phyloP scores from a whole-genome alignment of 2,329 filamentous ascomycete species.

The Penicillium sp. region DNA sequence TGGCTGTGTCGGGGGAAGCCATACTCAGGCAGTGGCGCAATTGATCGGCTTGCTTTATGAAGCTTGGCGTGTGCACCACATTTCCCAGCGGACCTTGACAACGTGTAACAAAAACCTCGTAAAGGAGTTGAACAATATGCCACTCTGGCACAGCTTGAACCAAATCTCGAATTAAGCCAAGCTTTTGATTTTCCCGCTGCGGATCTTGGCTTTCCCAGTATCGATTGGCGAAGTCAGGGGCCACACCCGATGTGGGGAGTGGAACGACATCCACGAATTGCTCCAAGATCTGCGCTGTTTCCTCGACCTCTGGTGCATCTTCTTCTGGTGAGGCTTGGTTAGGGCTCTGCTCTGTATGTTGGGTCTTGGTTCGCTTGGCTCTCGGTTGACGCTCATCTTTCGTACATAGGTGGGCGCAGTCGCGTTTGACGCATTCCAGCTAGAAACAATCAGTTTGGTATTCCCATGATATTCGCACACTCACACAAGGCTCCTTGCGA shows the following conservation, averaged over 20 bases:
- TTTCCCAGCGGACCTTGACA: conserved; percentile 13
- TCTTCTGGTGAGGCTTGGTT: not conserved
- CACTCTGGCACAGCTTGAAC: conserved; percentile 1
- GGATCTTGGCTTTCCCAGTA: not conserved
- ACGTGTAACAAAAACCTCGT: conserved; percentile 9
- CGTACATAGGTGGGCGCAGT: not conserved
- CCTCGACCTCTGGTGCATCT: not conserved
- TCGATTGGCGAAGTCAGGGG: not conserved
- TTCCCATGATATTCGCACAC: not conserved
- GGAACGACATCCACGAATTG: not conserved
- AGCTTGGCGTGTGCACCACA: conserved; percentile 8
- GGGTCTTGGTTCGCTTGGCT: not conserved
- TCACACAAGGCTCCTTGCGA: not conserved
- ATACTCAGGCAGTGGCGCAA: not conserved
- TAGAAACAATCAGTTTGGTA: not conserved
- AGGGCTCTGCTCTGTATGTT: not conserved
- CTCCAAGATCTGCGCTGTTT: not conserved
- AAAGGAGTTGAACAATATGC: conserved; percentile 3
- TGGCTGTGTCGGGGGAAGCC: not conserved
- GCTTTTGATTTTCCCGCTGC: not conserved
- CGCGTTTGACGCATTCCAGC: not conserved
- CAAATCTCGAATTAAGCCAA: not conserved
- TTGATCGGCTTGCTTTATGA: conserved; percentile 5
- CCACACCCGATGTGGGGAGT: not conserved
- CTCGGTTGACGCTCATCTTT: not conserved